Evolutionary conservation across 305 asterid species (phyloP).

Genomic region (Rubia tinctorum): DNA sequence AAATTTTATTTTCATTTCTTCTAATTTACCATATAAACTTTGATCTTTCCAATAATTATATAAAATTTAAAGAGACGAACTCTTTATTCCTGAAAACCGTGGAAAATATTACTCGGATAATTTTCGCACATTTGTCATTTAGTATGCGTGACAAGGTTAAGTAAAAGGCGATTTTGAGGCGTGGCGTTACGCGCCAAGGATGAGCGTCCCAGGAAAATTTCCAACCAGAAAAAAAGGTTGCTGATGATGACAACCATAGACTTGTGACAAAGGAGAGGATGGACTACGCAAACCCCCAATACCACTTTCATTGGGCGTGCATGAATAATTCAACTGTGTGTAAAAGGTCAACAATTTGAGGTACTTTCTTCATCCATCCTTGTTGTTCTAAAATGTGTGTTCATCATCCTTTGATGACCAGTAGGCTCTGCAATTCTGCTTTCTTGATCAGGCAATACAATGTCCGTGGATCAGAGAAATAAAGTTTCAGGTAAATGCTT

Average conservation of each 20-base stretch:
- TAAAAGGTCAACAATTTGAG: neutral
- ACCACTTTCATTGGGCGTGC: neutral
- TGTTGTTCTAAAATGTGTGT: neutral
- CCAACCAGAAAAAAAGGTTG: neutral
- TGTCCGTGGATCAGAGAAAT: slow-evolving; percentile 20
- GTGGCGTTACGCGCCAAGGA: slow-evolving; percentile 2
- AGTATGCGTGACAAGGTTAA: no score
- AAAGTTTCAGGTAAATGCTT: slow-evolving; percentile 15
- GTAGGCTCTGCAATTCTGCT: slow-evolving; percentile 13
- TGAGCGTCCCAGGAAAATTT: neutral
- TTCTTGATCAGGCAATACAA: slow-evolving; percentile 1
- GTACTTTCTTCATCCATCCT: neutral
- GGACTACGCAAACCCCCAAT: neutral
- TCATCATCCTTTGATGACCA: neutral
- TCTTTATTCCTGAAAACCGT: no score
- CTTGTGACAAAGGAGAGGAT: slow-evolving; percentile 6
- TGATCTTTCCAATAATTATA: no score
- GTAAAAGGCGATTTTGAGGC: no score
- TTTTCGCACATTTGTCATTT: no score
- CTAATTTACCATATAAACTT: no score
- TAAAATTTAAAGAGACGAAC: no score
- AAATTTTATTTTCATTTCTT: no score
- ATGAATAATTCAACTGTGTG: neutral
- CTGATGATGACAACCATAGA: neutral
- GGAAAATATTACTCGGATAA: no score